Conservation (phyloP, 75 land plant species). For the Cupressus sempervirens region DNA sequence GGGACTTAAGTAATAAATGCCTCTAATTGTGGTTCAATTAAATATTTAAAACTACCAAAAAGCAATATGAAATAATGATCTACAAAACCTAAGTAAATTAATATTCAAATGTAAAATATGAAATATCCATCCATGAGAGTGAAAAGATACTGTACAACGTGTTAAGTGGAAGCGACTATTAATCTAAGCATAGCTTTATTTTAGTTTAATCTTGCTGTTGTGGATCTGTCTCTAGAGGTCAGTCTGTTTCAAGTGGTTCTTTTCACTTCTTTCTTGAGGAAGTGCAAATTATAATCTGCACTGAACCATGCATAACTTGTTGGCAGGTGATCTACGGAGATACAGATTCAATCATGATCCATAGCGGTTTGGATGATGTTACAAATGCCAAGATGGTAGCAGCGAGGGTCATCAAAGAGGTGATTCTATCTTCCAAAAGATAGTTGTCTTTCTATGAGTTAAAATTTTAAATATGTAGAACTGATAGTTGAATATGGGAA, state of each 20-base stretch:
- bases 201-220: neutral
- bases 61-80: neutral
- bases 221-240: neutral
- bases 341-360: slow-evolving; percentile 98
- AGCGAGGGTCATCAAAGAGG: slow-evolving; percentile 87
- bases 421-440: slow-evolving; percentile 14
- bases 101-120: neutral
- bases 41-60: no score
- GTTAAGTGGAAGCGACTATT: neutral
- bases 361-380: slow-evolving; percentile 90
- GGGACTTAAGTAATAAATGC: neutral
- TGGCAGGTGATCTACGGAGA: slow-evolving; percentile 98
- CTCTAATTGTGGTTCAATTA: no score
- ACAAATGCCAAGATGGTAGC: slow-evolving; percentile 63
- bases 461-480: neutral
- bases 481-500: neutral
- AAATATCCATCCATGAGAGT: neutral
- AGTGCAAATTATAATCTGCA: neutral
- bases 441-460: neutral
- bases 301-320: neutral
- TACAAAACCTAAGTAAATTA: neutral
- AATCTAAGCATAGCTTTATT: neutral
- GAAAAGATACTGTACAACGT: neutral
- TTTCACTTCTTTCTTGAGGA: neutral
- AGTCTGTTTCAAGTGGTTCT: neutral